phyloP scores from a whole-genome alignment of 2,329 filamentous ascomycete genomes.

The Mollisia scopiformis region DNA sequence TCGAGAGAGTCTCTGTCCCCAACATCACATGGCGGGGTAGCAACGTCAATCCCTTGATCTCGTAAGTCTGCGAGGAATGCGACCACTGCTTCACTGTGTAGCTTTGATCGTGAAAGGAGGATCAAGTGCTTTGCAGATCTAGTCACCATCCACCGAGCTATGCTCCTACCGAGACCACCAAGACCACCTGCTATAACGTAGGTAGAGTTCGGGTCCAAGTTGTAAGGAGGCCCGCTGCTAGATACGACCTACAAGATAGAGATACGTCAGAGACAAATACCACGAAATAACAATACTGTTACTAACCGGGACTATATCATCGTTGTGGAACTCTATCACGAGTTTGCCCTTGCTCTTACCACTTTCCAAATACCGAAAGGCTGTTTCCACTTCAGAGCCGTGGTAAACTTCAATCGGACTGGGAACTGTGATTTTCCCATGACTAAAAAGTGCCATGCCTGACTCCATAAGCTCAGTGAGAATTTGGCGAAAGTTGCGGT shows the following conservation, averaged over 20 bases:
- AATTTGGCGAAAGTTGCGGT: not conserved
- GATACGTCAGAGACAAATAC: no score
- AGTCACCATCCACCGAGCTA: slow-evolving; percentile 23
- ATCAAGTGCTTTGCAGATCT: slow-evolving; percentile 31
- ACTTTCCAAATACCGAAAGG: slow-evolving; percentile 16
- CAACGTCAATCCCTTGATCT: slow-evolving; percentile 42
- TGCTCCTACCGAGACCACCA: slow-evolving; percentile 31
- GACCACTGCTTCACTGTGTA: not conserved
- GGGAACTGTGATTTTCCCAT: not conserved
- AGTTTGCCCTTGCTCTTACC: slow-evolving; percentile 19
- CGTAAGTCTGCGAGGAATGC: slow-evolving; percentile 8
- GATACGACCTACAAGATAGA: not conserved
- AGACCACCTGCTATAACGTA: slow-evolving; percentile 35
- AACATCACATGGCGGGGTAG: slow-evolving; percentile 52
- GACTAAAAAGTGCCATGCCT: no score
- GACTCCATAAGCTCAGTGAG: not conserved
- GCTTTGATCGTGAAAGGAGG: slow-evolving; percentile 31
- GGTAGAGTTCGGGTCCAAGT: slow-evolving; percentile 7
- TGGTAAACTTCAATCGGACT: not conserved
- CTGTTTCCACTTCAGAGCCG: slow-evolving; percentile 10
- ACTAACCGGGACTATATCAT: not conserved
- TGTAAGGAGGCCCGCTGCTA: not conserved
- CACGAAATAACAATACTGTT: not conserved
- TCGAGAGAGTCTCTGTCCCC: slow-evolving; percentile 36
- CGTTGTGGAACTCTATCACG: not conserved